A percentile compares a stretch with the other conserved stretches of the same genome.
phyloP scores from a whole-genome alignment of 257 asterid species.

The Verbascum thapsus region DNA sequence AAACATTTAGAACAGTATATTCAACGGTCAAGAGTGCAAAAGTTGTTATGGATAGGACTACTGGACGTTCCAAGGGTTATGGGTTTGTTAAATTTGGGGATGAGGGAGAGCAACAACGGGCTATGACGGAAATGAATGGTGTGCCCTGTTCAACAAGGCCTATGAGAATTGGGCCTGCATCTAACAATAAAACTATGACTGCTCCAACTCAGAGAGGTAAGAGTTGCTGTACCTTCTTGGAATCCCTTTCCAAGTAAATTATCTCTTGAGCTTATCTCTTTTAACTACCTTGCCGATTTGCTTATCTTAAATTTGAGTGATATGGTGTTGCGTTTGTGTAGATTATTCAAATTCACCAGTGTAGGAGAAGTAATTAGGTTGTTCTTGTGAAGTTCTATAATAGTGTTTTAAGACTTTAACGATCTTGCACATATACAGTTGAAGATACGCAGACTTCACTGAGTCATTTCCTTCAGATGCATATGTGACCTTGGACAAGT shows the following conservation, averaged over 20 bases:
- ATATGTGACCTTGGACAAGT: slow-evolving; percentile 59
- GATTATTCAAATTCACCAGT: slow-evolving; percentile 29
- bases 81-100: slow-evolving; percentile 86
- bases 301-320: slow-evolving; percentile 25
- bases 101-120: slow-evolving; percentile 78
- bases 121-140: slow-evolving; percentile 90
- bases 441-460: slow-evolving; percentile 47
- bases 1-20: slow-evolving; percentile 64
- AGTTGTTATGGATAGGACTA: slow-evolving; percentile 73
- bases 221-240: slow-evolving; percentile 6
- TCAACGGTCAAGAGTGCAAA: slow-evolving; percentile 81
- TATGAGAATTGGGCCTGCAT: slow-evolving; percentile 89
- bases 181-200: slow-evolving; percentile 67
- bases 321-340: slow-evolving; percentile 32
- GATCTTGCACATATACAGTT: slow-evolving; percentile 40
- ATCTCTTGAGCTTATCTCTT: slow-evolving; percentile 16
- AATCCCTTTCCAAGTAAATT: not conserved
- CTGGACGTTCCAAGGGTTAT: slow-evolving; percentile 89
- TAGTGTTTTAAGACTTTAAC: slow-evolving; percentile 44
- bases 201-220: slow-evolving; percentile 60
- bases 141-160: slow-evolving; percentile 76
- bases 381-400: slow-evolving; percentile 41
- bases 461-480: slow-evolving; percentile 56
- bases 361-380: slow-evolving; percentile 39
- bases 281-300: not conserved